Conservation (phyloP, 2,329 filamentous ascomycete species). For the Lasiodiplodia theobromae region DNA sequence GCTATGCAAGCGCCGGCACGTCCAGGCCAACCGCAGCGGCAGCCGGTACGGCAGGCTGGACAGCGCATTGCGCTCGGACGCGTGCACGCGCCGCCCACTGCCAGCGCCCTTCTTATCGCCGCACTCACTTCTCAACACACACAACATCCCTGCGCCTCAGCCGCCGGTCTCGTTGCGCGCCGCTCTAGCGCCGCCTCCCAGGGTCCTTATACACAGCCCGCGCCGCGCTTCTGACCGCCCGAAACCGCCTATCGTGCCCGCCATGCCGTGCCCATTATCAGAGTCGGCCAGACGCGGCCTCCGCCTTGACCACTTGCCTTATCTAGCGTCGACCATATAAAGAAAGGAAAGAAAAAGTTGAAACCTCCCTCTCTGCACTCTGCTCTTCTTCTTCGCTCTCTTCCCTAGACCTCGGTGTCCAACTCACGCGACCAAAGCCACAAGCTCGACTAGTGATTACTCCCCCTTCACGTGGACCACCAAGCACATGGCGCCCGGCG, state of each 20-base stretch:
- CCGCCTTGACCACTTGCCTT: conserved; percentile 17
- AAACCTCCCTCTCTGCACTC: not conserved
- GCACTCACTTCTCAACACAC: not conserved
- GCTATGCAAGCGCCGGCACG: not conserved
- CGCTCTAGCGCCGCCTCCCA: not conserved
- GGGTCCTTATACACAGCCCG: not conserved
- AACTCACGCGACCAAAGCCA: conserved; percentile 13
- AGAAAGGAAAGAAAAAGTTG: not conserved
- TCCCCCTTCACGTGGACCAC: not conserved
- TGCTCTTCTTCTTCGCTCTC: not conserved
- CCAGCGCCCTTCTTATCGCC: conserved; percentile 10
- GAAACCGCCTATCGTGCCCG: conserved; percentile 12
- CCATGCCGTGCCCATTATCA: conserved; percentile 8
- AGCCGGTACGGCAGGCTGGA: conserved; percentile 3
- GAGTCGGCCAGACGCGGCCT: conserved; percentile 3
- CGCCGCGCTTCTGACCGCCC: conserved; percentile 11
- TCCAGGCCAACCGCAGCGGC: not conserved
- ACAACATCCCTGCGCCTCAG: not conserved
- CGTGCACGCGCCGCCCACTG: conserved; percentile 9
- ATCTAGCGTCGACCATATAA: conserved; percentile 12
- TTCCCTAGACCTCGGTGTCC: not conserved
- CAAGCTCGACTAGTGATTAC: not conserved
- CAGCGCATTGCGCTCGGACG: conserved; percentile 8
- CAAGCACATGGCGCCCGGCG: conserved; percentile 39
- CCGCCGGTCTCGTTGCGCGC: not conserved